phyloP scores from a whole-genome alignment of 345 rosid genomes.

The Turnera subulata region DNA sequence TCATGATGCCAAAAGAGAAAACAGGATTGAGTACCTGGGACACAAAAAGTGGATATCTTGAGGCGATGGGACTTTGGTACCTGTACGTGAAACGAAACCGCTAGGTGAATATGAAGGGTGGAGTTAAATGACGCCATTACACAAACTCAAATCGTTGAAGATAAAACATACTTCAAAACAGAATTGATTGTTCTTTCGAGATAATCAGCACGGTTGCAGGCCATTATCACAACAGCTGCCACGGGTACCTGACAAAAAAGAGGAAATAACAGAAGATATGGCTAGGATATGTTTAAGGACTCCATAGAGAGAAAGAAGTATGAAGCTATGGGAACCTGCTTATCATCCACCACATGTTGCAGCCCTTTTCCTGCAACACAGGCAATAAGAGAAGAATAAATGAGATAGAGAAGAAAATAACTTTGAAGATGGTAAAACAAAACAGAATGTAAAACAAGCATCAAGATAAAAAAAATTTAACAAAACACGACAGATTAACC shows the following conservation, averaged over 20 bases:
- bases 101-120: not conserved
- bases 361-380: slow-evolving; percentile 66
- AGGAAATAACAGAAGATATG: slow-evolving; percentile 22
- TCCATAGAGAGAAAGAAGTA: not conserved
- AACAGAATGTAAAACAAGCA: not conserved
- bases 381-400: too few species aligned
- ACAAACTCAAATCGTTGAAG: not conserved
- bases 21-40: slow-evolving; percentile 58
- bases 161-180: slow-evolving; percentile 52
- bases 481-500: too few species aligned
- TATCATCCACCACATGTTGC: slow-evolving; percentile 48
- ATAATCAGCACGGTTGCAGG: slow-evolving; percentile 98
- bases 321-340: slow-evolving; percentile 35
- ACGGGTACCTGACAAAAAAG: slow-evolving; percentile 54
- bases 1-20: not conserved
- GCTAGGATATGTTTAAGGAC: slow-evolving; percentile 13
- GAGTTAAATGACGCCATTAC: slow-evolving; percentile 7
- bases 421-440: not conserved
- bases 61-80: slow-evolving; percentile 69
- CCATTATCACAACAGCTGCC: slow-evolving; percentile 97
- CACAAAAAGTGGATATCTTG: slow-evolving; percentile 81
- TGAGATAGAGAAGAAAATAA: too few species aligned
- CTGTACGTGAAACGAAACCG: slow-evolving; percentile 31
- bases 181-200: slow-evolving; percentile 79
- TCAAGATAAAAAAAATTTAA: not conserved